Evolutionary conservation across 257 asterid genomes (phyloP).

Genomic region (Marsdenia floribunda): DNA sequence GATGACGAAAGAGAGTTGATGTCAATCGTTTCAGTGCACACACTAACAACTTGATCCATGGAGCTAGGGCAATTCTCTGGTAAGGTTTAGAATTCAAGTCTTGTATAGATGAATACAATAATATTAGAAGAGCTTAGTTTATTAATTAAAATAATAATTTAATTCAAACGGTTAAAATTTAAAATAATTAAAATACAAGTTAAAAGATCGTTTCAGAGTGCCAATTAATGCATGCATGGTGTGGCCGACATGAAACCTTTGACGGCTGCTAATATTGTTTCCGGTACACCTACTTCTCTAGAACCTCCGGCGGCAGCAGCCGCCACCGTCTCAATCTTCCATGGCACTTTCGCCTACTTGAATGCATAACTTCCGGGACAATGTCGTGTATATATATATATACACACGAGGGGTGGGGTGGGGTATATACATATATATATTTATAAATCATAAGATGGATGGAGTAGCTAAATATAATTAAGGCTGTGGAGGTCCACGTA

Average conservation of each 20-base stretch:
- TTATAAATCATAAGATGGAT: neutral
- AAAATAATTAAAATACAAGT: no score
- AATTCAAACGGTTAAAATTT: no score
- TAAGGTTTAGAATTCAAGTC: no score
- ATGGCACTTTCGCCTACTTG: neutral
- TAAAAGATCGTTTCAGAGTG: no score
- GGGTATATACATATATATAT: no score
- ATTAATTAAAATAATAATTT: no score
- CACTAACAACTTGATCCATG: no score
- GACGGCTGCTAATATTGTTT: neutral
- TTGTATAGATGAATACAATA: no score
- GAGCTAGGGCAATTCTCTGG: no score
- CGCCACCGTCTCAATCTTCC: neutral
- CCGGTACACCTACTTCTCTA: neutral
- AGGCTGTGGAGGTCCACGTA: slow-evolving; percentile 1
- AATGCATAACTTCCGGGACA: neutral
- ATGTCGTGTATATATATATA: neutral
- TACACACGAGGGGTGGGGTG: neutral
- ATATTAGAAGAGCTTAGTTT: no score
- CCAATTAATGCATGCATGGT: no score
- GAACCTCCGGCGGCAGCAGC: neutral
- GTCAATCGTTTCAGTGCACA: neutral
- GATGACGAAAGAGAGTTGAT: neutral
- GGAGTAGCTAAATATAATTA: neutral
- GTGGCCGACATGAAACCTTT: neutral